Evolutionary conservation across 2,329 filamentous ascomycete species (phyloP).

Genomic region (Beauveria rudraprayagi): DNA sequence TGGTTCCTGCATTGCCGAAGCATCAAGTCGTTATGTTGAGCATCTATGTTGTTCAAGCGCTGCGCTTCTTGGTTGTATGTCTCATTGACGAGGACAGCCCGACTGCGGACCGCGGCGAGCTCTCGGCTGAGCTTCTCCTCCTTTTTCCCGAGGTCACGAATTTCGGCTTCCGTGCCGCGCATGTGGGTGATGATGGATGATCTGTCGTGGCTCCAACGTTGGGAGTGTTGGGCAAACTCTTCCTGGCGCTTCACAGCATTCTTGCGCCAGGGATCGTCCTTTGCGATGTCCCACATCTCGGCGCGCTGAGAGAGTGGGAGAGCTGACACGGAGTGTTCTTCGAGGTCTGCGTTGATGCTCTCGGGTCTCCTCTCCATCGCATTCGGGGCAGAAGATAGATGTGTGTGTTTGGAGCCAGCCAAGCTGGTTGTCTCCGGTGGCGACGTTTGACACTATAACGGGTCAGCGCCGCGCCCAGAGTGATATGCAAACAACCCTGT

Average conservation of each 20-base stretch:
- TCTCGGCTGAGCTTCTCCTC: background rate
- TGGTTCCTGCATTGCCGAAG: background rate
- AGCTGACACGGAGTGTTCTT: background rate
- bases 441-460: background rate
- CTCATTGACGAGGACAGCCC: background rate
- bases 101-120: background rate
- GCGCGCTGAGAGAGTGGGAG: background rate
- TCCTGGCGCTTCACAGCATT: constrained; percentile 20
- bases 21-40: background rate
- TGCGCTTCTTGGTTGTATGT: background rate
- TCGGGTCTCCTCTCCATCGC: background rate
- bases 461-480: background rate
- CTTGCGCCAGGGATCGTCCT: constrained; percentile 26
- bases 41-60: background rate
- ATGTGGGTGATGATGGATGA: background rate
- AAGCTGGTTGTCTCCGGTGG: background rate
- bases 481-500: background rate
- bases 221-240: constrained; percentile 18
- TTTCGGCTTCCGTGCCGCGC: background rate
- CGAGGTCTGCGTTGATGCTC: background rate
- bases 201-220: constrained; percentile 9
- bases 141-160: background rate
- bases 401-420: background rate
- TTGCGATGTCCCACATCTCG: constrained; percentile 28
- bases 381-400: background rate